phyloP scores from a whole-genome alignment of 2,329 filamentous ascomycete species.

The Fusarium guadeloupense region DNA sequence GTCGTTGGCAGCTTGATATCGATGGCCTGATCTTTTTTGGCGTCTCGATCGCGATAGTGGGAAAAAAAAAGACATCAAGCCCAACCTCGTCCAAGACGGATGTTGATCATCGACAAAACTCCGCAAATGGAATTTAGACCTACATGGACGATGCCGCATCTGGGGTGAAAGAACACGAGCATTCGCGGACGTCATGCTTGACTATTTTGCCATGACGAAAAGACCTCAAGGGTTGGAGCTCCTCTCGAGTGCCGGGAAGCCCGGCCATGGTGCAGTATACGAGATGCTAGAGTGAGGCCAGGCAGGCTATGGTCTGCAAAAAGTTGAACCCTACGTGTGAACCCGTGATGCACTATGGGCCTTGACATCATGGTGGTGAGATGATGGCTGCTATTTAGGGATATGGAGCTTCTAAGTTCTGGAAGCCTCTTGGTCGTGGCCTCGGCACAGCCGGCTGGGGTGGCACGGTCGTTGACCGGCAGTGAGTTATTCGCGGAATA shows the following conservation, averaged over 20 bases:
- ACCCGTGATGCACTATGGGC: slow-evolving; percentile 21
- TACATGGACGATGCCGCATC: slow-evolving; percentile 26
- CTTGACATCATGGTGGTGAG: slow-evolving; percentile 39
- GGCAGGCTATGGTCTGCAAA: background rate
- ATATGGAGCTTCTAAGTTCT: slow-evolving; percentile 9
- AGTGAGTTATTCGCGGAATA: background rate
- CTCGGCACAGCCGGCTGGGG: slow-evolving; percentile 17
- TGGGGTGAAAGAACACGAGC: slow-evolving; percentile 32
- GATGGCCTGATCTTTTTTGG: slow-evolving; percentile 20
- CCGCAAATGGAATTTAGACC: slow-evolving; percentile 21
- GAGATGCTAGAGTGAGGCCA: slow-evolving; percentile 2
- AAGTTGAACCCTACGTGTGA: background rate
- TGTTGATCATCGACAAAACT: slow-evolving; percentile 17
- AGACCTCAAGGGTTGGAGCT: slow-evolving; percentile 13
- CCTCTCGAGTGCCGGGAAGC: slow-evolving; percentile 10
- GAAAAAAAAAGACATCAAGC: background rate
- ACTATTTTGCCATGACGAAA: slow-evolving; percentile 10
- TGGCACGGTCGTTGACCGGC: slow-evolving; percentile 9
- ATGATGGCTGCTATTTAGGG: slow-evolving; percentile 30
- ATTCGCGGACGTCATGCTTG: slow-evolving; percentile 21
- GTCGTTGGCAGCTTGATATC: background rate
- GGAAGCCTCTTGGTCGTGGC: slow-evolving; percentile 7
- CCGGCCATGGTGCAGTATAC: slow-evolving; percentile 14
- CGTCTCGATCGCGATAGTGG: background rate
- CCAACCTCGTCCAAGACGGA: background rate